Conservation (phyloP, 768 basidiomycete species). For the Kwoniella dendrophila region DNA sequence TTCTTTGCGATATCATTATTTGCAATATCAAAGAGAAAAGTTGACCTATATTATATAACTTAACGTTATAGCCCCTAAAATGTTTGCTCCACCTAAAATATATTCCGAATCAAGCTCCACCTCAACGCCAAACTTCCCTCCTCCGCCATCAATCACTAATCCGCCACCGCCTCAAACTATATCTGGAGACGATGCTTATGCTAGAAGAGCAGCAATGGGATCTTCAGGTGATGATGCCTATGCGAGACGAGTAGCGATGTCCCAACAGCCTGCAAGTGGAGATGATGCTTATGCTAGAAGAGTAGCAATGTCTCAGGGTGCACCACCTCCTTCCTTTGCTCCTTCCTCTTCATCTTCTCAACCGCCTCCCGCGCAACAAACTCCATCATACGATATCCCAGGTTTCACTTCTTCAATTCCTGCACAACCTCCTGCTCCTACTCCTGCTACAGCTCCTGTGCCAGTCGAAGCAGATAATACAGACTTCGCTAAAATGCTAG, state of each 20-base stretch:
- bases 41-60: no score
- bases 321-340: constrained; percentile 17
- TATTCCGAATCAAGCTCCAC: constrained; percentile 23
- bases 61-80: constrained; percentile 35
- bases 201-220: constrained; percentile 29
- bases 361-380: constrained; percentile 6
- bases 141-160: constrained; percentile 20
- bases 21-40: no score
- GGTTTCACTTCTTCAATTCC: constrained; percentile 21
- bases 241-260: constrained; percentile 43
- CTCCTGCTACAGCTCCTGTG: background rate
- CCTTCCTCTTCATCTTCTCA: constrained; percentile 2
- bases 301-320: constrained; percentile 39
- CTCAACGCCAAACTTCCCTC: constrained; percentile 9
- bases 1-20: background rate
- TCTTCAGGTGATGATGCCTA: constrained; percentile 47
- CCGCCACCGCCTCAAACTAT: constrained; percentile 23
- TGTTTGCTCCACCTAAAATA: constrained; percentile 43
- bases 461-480: background rate
- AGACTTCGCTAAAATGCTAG: constrained; percentile 39
- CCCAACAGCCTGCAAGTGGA: constrained; percentile 35
- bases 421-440: background rate
- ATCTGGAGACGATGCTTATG: constrained; percentile 35
- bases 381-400: constrained; percentile 20
- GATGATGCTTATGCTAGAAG: constrained; percentile 48